Base-by-base conservation (phyloP, 116 monocot genomes). In the Trichopus zeylanicus region DNA sequence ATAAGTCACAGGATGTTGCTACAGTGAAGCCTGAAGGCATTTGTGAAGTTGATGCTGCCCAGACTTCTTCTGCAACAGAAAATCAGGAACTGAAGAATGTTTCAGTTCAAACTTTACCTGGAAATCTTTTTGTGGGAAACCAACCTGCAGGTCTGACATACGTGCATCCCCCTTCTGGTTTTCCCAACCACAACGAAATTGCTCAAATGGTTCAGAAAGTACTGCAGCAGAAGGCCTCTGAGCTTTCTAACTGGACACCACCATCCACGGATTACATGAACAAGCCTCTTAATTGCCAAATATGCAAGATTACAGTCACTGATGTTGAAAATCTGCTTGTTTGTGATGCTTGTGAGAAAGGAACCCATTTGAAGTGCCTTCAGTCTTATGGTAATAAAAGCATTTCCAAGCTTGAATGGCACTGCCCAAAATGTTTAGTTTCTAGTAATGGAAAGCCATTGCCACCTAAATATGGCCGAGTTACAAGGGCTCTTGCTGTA, bases 331-430 rank as follows among this genome's bases (percentile, higher is more conserved):
- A 82, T 61, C 42, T 91, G 56, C 84, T 98, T 60, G 78, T 98
- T 37, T 98, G 98, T 73, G 98, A 98, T 85, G 68, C 70, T 56
- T 98, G 98, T 70, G 91, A 98, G 65, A 91, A 75, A 73, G 98
- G 91, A 61, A 70, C 70, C 26, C 98, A 98, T 60, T 71, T 88
- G 67, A 91, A 71, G 67, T 98, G 98, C 60, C 84, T 98, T 49
- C 75, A 72, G 29, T 49, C 71, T 19, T 77, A 61, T 70, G 75
- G 54, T 55, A 75, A 70, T 59, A 91, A 75, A 73, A 49, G 65
- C 21, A 48, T 82, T 70, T 73, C 91, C 35, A 85, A 85, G 64
- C 60, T 53, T 46, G 98, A 98, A 37, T 98, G 98, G 98, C 82
- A 98, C 62, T 98, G 98, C 65, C 87, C 70, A 60, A 81, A 71